Base-by-base conservation (phyloP, 2,329 filamentous ascomycete species). In the Colletotrichum somersetense region DNA sequence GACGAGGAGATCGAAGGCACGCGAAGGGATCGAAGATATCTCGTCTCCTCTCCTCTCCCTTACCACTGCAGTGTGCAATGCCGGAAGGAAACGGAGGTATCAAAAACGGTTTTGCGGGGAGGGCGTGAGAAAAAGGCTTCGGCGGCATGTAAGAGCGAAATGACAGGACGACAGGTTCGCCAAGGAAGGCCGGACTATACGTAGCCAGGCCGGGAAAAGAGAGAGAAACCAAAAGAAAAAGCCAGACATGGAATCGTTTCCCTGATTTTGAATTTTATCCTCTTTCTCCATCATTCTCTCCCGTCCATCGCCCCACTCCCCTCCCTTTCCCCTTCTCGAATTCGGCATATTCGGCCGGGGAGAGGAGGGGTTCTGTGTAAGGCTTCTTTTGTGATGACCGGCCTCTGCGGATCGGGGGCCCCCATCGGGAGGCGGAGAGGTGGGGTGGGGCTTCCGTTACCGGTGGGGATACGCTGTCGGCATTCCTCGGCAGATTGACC, bases 131-230 rank as follows among this genome's bases (percentile, higher is more conserved):
- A 26, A 44, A 26, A 18, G 23, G 11, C 38, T 30, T 44, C 20
- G 20, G 59, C 26, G 44, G 12, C 20, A 50, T 38, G 11, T 56
- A 33, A n/a, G 20, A 18, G 42, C 30, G 30, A 33, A n/a, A 62
- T 40, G 59, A 33, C n/a, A 23, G 26, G 59, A 62, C 59, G 44
- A 48, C 59, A 50, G 59, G 44, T 33, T 48, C 46, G 44, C 30
- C 44, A 50, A 62, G 59, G 30, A 33, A 16, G 4, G 33, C 46
- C 46, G 46, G 20, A 8, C 18, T 44, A 44, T 10, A 14, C 5
- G 16, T 18, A 42, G 10, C 40, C 6, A 16, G 12, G 14, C 16
- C 40, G 42, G 42, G 16, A 20, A 20, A 14, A 33, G 16, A 48
- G n/a, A 23, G 12, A 52, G 23, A 52, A 26, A 30, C 23, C 23